phyloP scores from a whole-genome alignment of 192 early-diverging fungal species.

The Coemansia sp. region DNA sequence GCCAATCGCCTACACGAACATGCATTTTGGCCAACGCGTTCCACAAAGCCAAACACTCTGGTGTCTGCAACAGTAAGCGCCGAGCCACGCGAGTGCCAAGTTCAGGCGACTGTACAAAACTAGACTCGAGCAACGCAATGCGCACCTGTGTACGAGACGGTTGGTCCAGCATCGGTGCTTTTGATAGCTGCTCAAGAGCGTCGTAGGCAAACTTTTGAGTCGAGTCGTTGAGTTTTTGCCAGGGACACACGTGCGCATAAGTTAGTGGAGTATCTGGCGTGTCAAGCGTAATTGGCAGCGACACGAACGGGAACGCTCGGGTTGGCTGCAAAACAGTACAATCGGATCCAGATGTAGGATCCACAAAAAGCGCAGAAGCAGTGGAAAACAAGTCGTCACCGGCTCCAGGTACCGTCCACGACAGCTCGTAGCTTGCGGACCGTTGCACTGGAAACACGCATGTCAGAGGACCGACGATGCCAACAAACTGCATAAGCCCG shows the following conservation, averaged over 20 bases:
- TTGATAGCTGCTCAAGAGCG: slow-evolving; percentile 6
- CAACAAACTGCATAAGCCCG: slow-evolving; percentile 26
- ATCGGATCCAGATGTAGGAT: neutral
- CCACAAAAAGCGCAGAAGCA: neutral
- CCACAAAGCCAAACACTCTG: slow-evolving; percentile 26
- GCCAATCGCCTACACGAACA: slow-evolving; percentile 23
- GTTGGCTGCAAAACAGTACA: neutral
- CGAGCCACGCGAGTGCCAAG: neutral
- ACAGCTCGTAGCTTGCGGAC: neutral
- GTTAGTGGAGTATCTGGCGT: slow-evolving; percentile 25
- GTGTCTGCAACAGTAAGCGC: slow-evolving; percentile 7
- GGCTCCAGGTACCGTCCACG: slow-evolving; percentile 18
- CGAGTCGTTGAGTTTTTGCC: slow-evolving; percentile 4
- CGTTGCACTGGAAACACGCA: slow-evolving; percentile 10
- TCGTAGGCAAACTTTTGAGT: neutral
- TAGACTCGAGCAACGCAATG: slow-evolving; percentile 21
- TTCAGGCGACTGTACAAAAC: slow-evolving; percentile 16
- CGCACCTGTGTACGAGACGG: neutral
- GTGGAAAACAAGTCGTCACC: neutral
- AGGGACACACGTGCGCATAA: slow-evolving; percentile 21
- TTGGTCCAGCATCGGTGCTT: neutral
- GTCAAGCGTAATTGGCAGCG: slow-evolving; percentile 25
- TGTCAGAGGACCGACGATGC: slow-evolving; percentile 28
- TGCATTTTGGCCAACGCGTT: slow-evolving; percentile 41
- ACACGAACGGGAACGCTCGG: slow-evolving; percentile 17